A percentile compares a stretch with the other conserved stretches of the same genome.
These are phyloP conservation scores for Lachancea quebecensis DNA, from an alignment of 805 yeast species.

Conservation along the genomic window DNA sequence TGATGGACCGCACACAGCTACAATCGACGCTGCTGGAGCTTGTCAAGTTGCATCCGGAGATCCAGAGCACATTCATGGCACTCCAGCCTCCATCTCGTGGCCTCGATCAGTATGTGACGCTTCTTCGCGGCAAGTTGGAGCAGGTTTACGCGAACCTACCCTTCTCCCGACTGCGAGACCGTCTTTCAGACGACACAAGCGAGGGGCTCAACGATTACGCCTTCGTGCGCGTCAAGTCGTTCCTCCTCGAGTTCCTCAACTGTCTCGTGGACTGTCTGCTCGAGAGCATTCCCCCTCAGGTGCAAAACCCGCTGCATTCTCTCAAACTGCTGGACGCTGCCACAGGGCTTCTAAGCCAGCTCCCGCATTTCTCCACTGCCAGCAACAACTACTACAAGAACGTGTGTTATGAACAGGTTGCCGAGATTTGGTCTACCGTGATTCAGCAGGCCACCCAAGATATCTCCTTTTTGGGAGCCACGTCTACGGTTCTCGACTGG, in stretches of 20 bases:
- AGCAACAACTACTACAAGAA: slow-evolving; percentile 33
- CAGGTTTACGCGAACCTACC: slow-evolving; percentile 24
- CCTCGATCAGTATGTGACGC: slow-evolving; percentile 18
- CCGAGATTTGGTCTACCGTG: slow-evolving; percentile 29
- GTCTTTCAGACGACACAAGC: background rate
- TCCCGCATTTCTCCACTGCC: slow-evolving; percentile 29
- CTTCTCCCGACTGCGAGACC: slow-evolving; percentile 19
- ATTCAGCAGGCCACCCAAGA: slow-evolving; percentile 25
- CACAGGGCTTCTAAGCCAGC: slow-evolving; percentile 22
- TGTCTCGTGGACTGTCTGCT: slow-evolving; percentile 29
- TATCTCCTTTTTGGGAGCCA: slow-evolving; percentile 13
- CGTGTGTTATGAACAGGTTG: slow-evolving; percentile 31
- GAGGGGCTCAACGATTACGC: slow-evolving; percentile 28
- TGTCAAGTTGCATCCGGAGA: slow-evolving; percentile 22
- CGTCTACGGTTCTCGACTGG: slow-evolving; percentile 15
- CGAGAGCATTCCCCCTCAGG: slow-evolving; percentile 29
- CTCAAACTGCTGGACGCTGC: slow-evolving; percentile 26
- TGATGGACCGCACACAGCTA: slow-evolving; percentile 27
- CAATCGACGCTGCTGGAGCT: slow-evolving; percentile 19
- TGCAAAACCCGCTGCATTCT: slow-evolving; percentile 23
- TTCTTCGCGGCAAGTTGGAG: slow-evolving; percentile 20
- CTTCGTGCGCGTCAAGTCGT: slow-evolving; percentile 30
- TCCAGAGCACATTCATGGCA: slow-evolving; percentile 15
- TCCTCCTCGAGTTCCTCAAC: slow-evolving; percentile 28
- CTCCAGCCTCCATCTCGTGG: slow-evolving; percentile 16